A percentile compares a stretch with the other conserved stretches of the same genome.
Conservation (phyloP, 225 moss, liverwort and hornwort genomes). For the Climacium dendroides region DNA sequence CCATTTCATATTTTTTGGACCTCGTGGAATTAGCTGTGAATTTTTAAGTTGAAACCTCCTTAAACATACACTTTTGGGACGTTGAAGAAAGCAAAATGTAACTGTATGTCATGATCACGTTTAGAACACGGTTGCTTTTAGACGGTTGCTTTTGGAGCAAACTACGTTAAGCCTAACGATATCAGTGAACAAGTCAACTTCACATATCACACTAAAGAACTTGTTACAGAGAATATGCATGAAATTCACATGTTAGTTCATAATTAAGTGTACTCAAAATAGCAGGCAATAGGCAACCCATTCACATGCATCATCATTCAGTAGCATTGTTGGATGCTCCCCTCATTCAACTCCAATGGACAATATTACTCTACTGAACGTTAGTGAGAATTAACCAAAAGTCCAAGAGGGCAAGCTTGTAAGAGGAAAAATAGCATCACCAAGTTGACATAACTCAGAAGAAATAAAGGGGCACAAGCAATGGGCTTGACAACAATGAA, state of each 20-base stretch:
- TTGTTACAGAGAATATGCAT: background rate
- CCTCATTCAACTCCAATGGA: background rate
- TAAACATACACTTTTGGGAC: too few relatives aligned
- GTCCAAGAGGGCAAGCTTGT: background rate
- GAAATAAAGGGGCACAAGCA: too few relatives aligned
- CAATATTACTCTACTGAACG: too few relatives aligned
- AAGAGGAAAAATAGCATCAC: background rate
- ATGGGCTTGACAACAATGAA: background rate
- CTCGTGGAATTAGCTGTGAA: too few relatives aligned
- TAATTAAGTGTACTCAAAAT: background rate
- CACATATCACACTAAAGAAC: background rate
- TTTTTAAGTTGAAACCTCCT: too few relatives aligned
- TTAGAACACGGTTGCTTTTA: too few relatives aligned
- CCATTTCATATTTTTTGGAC: too few relatives aligned
- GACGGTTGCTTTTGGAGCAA: too few relatives aligned
- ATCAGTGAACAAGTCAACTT: background rate
- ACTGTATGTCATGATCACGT: too few relatives aligned
- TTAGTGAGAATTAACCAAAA: background rate
- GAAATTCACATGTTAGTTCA: background rate
- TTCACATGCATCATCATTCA: background rate
- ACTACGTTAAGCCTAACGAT: too few relatives aligned
- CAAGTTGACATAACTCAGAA: background rate
- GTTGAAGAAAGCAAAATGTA: too few relatives aligned
- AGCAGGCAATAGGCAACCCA: background rate
- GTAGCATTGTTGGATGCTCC: background rate